Evolutionary conservation across 805 yeast genomes (phyloP), one percentile per base, ranked within the genome.

Genomic region (Vanderwaltozyma yarrowii): DNA sequence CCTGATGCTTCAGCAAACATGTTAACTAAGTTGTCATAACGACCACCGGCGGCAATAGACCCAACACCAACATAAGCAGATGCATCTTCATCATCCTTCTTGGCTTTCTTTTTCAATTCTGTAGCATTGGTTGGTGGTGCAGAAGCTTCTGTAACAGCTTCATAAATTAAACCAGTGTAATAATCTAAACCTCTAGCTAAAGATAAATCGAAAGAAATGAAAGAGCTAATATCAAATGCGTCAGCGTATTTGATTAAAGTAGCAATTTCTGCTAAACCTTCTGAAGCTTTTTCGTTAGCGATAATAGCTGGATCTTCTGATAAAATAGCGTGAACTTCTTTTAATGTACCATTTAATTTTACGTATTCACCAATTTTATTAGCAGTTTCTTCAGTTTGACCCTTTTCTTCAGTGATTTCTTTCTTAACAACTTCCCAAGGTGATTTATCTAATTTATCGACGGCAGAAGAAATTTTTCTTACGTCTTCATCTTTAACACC

Each of bases 1-100:
- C 92, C 87, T 49, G 78, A 79, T 31, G 94, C 78, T 43, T 73
- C 72, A 37, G 86, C 74, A 60, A 92, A 92, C 98, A 92, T 92
- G 50, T 96, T 96, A 28, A 92, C 97, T 43, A 92, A 74, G 53
- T 82, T 81, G 62, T 92, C 98, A 63, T 92, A 92, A 63, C 98
- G 84, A 47, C 98, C 98, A 66, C 98, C 98, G 35, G 95, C 98
- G 36, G 96, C 95, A 54, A 92, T 87, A 5, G 98, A 92, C 26
- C 98, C 98, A 31, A 89, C 95, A 51, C 98, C 98, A 38, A 92
- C 97, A 51, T 83, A 86, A 46, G 85, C 96, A 37, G 94, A 83
- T 40, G 95, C 96, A 62, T 92, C 96, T 48, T 86, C 96, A 37
- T 74, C 89, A 14, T 73, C 83, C 19, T 51, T 47, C 24, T 54